Evolutionary conservation across 306 rosid species (phyloP).

Genomic region (Hylodesmum podocarpum): DNA sequence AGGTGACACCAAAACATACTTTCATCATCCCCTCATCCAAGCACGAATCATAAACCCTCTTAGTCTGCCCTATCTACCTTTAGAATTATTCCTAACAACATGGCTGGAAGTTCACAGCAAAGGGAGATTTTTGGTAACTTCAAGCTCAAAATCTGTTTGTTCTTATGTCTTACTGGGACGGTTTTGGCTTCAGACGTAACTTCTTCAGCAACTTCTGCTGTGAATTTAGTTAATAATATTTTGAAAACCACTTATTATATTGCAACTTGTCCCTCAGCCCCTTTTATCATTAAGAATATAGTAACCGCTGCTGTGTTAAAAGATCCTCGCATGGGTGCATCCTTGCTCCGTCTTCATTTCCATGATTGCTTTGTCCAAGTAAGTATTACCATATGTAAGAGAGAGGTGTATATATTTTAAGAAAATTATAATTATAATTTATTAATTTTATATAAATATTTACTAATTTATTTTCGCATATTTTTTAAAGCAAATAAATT

Average conservation of each 20-base stretch:
- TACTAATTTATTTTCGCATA: no score
- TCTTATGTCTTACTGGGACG: conserved; percentile 23
- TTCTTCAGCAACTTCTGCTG: neutral
- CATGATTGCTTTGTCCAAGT: conserved; percentile 71
- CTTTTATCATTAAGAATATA: conserved; percentile 23
- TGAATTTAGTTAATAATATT: neutral
- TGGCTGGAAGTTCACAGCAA: conserved; percentile 20
- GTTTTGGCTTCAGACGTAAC: conserved; percentile 34
- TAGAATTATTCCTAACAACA: neutral
- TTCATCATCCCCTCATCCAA: conserved; percentile 12
- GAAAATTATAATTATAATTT: no score
- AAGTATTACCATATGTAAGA: no score
- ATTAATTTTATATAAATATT: no score
- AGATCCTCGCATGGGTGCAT: conserved; percentile 64
- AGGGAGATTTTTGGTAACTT: neutral
- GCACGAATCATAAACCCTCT: neutral
- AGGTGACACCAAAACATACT: neutral
- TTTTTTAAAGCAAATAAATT: no score
- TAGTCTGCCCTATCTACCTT: no score
- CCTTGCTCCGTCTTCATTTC: conserved; percentile 67
- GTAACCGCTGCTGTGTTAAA: conserved; percentile 35
- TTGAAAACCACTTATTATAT: conserved; percentile 35
- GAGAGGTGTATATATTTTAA: no score
- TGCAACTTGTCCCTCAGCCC: conserved; percentile 42
- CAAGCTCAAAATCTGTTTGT: conserved; percentile 4